Percentiles rank a stretch among this genome's conserved stretches.
These are phyloP conservation scores for Borovskyia barvae DNA, from an alignment of 208 protist genomes.

Conservation along the genomic window DNA sequence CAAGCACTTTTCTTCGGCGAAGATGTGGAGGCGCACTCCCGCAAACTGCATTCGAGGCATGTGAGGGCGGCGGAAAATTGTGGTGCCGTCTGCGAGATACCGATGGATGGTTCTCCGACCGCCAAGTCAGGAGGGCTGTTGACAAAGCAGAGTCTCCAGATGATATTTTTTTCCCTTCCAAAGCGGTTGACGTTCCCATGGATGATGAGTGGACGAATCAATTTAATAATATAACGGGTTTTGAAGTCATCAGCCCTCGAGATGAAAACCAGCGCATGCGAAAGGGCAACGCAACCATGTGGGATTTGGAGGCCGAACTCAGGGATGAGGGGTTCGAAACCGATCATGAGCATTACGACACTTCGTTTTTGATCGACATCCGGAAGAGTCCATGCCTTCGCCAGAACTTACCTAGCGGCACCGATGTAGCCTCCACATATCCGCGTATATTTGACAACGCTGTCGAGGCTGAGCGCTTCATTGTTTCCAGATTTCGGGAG, in stretches of 20 bases:
- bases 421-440: background rate
- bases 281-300: slow-evolving; percentile 7
- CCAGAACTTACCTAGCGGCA: background rate
- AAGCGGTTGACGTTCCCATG: slow-evolving; percentile 3
- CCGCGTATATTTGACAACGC: slow-evolving; percentile 1
- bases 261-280: background rate
- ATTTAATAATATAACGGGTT: slow-evolving; percentile 25
- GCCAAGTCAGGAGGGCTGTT: background rate
- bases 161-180: slow-evolving; percentile 2
- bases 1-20: slow-evolving; percentile 17
- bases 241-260: background rate
- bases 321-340: slow-evolving; percentile 23
- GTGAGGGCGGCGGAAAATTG: slow-evolving; percentile 34
- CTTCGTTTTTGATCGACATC: slow-evolving; percentile 41
- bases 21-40: slow-evolving; percentile 23
- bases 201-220: slow-evolving; percentile 12
- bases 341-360: slow-evolving; percentile 18
- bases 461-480: slow-evolving; percentile 22
- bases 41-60: slow-evolving; percentile 19
- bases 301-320: slow-evolving; percentile 15
- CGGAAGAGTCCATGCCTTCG: slow-evolving; percentile 21
- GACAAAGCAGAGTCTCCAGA: background rate
- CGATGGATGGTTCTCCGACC: slow-evolving; percentile 1
- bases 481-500: slow-evolving; percentile 9
- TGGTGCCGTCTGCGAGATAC: slow-evolving; percentile 18